Conservation (phyloP, 129 eudicot species). For the Artemisia annua region DNA sequence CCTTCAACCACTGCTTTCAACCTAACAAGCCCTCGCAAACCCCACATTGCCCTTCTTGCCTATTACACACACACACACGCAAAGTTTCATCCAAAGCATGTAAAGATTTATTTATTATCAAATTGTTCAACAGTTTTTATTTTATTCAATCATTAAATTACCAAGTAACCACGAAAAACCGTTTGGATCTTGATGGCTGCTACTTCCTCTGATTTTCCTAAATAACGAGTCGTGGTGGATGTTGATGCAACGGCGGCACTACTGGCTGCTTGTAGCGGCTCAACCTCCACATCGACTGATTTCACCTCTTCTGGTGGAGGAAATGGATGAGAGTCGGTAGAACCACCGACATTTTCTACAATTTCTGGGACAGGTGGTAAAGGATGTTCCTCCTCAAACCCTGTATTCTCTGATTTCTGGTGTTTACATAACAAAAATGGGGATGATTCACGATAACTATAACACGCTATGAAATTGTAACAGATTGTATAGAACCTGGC, state of each 20-base stretch:
- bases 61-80: background rate
- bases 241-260: constrained; percentile 55
- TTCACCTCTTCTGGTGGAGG: constrained; percentile 57
- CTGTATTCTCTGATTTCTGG: constrained; percentile 27
- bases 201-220: constrained; percentile 67
- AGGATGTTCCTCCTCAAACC: constrained; percentile 39
- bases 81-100: too few relatives aligned
- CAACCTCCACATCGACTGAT: constrained; percentile 48
- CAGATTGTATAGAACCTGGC: constrained; percentile 38
- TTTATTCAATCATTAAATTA: constrained; percentile 24
- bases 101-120: too few relatives aligned
- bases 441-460: background rate
- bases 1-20: constrained; percentile 78
- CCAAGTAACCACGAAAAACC: constrained; percentile 81
- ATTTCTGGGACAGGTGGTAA: constrained; percentile 31
- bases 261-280: constrained; percentile 53
- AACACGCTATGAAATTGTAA: background rate
- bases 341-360: constrained; percentile 37
- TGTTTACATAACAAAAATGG: constrained; percentile 12
- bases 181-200: constrained; percentile 83
- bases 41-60: constrained; percentile 84
- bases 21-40: constrained; percentile 80
- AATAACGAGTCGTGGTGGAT: constrained; percentile 41
- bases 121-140: too few relatives aligned
- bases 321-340: constrained; percentile 43